phyloP scores from a whole-genome alignment of 768 basidiomycete species.

The Leccinum imitatum region DNA sequence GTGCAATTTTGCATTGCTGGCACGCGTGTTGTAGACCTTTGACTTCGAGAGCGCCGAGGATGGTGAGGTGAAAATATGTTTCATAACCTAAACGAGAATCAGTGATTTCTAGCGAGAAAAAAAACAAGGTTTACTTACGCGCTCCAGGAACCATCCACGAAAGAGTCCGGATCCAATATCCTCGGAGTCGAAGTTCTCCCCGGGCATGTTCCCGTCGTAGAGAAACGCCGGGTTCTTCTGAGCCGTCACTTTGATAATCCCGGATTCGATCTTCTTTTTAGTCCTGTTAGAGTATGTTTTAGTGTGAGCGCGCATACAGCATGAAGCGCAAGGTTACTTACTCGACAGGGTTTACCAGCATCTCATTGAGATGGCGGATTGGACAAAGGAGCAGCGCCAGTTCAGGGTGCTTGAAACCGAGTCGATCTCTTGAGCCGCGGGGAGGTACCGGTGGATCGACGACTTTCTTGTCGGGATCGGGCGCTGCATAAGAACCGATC shows the following conservation, averaged over 20 bases:
- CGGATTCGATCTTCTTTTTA: neutral
- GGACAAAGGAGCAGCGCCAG: too few species aligned
- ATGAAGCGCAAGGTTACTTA: too few species aligned
- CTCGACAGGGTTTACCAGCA: too few species aligned
- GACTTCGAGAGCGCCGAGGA: neutral
- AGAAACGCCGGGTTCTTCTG: neutral
- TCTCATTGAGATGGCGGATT: too few species aligned
- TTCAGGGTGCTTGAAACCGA: too few species aligned
- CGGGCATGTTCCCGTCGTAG: neutral
- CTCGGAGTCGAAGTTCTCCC: neutral
- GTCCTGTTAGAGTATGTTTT: neutral
- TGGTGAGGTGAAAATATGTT: neutral
- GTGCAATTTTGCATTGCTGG: neutral
- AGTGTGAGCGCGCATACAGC: too few species aligned
- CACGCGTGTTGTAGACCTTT: neutral
- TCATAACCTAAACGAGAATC: neutral
- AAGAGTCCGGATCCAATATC: neutral
- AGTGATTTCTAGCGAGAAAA: neutral
- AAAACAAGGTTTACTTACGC: neutral
- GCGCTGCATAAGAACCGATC: too few species aligned
- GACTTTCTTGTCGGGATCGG: too few species aligned
- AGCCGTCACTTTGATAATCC: neutral
- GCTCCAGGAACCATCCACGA: neutral
- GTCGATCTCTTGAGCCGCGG: too few species aligned
- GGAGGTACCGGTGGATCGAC: too few species aligned